Conservation (phyloP, 306 rosid genomes). For the Morella rubra region DNA sequence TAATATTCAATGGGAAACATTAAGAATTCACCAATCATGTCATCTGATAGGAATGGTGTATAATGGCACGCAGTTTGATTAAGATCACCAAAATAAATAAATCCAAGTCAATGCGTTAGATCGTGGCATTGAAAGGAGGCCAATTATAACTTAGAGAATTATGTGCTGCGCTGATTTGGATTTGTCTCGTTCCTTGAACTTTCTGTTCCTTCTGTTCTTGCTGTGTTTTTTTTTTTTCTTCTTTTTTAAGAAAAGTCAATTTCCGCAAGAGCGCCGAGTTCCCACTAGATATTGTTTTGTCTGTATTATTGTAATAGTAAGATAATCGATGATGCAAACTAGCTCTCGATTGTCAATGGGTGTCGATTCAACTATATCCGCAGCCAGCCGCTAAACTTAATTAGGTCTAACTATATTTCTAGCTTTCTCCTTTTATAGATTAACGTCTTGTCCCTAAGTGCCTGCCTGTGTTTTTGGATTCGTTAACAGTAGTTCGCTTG, state of each 20-base stretch:
- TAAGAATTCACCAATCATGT: neutral
- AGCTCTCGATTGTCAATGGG: constrained; percentile 23
- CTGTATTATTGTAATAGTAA: neutral
- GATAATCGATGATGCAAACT: neutral
- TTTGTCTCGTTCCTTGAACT: too few relatives aligned
- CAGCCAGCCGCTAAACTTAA: too few relatives aligned
- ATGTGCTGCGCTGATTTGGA: neutral
- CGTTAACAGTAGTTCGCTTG: too few relatives aligned
- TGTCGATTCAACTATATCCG: neutral
- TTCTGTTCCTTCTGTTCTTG: neutral
- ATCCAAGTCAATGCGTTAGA: constrained; percentile 9
- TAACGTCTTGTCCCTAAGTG: too few relatives aligned
- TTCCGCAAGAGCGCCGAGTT: neutral
- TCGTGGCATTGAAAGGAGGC: neutral
- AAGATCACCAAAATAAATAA: neutral
- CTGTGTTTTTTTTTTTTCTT: too few relatives aligned
- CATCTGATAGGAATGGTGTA: neutral
- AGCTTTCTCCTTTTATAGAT: too few relatives aligned
- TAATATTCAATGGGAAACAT: too few relatives aligned
- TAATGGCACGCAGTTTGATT: neutral
- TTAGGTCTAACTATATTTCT: too few relatives aligned
- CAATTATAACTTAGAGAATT: neutral
- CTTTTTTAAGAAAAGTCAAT: constrained; percentile 20
- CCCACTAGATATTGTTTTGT: constrained; percentile 24
- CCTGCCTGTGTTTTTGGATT: too few relatives aligned